A percentile compares a stretch with the other conserved stretches of the same genome.
Conservation (phyloP, 2,329 filamentous ascomycete genomes). For the Aspergillus hortae region DNA sequence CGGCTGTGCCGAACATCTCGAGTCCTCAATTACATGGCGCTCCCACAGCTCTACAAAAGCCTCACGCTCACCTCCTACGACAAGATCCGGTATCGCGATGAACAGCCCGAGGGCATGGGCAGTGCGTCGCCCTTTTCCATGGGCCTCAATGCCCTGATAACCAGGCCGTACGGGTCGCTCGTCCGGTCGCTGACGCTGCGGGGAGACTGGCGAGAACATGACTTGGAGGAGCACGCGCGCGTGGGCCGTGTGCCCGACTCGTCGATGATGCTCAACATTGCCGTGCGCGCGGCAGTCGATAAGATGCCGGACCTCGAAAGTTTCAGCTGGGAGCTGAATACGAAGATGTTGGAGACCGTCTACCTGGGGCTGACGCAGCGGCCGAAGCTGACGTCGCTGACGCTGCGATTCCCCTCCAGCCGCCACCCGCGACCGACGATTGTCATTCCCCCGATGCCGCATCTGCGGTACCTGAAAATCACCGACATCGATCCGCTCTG, state of each 20-base stretch:
- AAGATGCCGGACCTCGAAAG: constrained; percentile 54
- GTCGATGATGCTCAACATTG: constrained; percentile 61
- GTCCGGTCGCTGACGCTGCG: constrained; percentile 51
- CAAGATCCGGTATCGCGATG: constrained; percentile 56
- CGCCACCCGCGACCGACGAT: constrained; percentile 56
- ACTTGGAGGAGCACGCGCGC: constrained; percentile 55
- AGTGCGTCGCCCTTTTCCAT: constrained; percentile 61
- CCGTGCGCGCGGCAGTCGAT: constrained; percentile 57
- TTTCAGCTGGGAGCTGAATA: constrained; percentile 61
- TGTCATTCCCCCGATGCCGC: constrained; percentile 55
- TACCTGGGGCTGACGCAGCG: constrained; percentile 55
- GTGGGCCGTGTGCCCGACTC: constrained; percentile 60
- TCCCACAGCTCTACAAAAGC: constrained; percentile 58
- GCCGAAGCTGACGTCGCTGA: constrained; percentile 51
- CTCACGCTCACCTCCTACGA: constrained; percentile 57
- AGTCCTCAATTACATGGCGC: constrained; percentile 62
- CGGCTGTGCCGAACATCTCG: constrained; percentile 58
- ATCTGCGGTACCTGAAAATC: constrained; percentile 51
- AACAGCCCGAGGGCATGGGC: constrained; percentile 59
- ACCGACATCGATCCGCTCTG: constrained; percentile 62
- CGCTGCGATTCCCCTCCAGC: constrained; percentile 53
- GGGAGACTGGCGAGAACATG: constrained; percentile 57
- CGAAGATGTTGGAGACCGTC: constrained; percentile 57
- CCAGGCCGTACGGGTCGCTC: constrained; percentile 50
- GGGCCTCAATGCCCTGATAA: constrained; percentile 60